Base-by-base conservation (phyloP, 1,284 basidiomycete genomes). In the Leccinum proliferum region DNA sequence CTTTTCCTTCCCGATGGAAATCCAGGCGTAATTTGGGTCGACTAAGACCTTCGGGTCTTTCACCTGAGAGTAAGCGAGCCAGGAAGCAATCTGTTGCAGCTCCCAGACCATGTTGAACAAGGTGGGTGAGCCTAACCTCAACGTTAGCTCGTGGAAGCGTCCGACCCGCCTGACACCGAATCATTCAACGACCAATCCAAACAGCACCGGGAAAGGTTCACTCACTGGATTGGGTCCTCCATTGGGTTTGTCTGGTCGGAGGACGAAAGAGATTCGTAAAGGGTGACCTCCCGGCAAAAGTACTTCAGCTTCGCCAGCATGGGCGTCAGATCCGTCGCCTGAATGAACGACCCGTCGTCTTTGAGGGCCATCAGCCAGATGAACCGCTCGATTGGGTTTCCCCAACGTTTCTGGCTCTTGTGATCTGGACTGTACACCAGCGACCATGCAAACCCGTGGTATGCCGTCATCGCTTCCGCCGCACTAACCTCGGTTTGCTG, bases 301-400 rank as follows among this genome's bases (percentile, higher is more conserved):
- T 66, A 66, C 2, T 66, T 64, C 3, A 66, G n/a, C 7, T 66
- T 66, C 0, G 62, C 65, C 4, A 66, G 10, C 4, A 60, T 0
- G 0, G 60, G 65, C 0, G 58, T 66, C 3, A 66, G 53, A 7
- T 35, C 14, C 0, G 25, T 11, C 0, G 59, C 62, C 5, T 66
- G n/a, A 3, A 66, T 64, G 48, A 66, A 66, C 0, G 25, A 21
- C 11, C 65, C 56, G 10, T 62, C 60, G 0, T 56, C 4, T 1
- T 18, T n/a, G 0, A 66, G 18, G 0, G 65, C 62, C 60, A 53
- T 55, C 5, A 66, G 21, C 65, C 65, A 66, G 11, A 66, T 58
- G n/a, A 59, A 64, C 1, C 35, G n/a, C 4, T 35, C 48, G 0
- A 66, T 48, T 1, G 58, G 58, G 4, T 58, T 56, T 1, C 5